Conservation (phyloP, 2,329 filamentous ascomycete species). For the Colletotrichum spaethianum region DNA sequence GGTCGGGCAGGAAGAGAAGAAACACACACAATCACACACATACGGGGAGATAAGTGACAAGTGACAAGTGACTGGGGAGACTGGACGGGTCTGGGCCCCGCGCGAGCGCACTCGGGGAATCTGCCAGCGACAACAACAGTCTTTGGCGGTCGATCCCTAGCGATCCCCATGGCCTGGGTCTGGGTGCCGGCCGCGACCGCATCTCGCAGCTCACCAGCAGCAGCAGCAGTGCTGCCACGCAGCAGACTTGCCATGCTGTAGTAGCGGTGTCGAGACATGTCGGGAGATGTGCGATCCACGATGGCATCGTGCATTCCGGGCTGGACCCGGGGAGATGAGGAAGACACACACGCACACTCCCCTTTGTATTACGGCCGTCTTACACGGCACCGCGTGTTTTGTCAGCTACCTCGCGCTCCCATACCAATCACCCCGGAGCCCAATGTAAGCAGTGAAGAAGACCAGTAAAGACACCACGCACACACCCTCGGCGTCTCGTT, state of each 20-base stretch:
- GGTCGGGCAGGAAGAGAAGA: slow-evolving; percentile 11
- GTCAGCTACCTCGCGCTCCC: not conserved
- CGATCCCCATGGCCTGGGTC: slow-evolving; percentile 13
- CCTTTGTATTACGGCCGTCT: not conserved
- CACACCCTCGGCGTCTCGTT: slow-evolving; percentile 22
- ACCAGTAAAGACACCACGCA: slow-evolving; percentile 5
- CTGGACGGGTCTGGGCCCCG: slow-evolving; percentile 7
- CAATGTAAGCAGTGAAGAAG: slow-evolving; percentile 12
- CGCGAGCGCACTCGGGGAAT: slow-evolving; percentile 11
- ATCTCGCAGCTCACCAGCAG: slow-evolving; percentile 12
- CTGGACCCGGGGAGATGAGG: not conserved
- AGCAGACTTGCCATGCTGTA: not conserved
- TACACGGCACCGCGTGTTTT: not conserved
- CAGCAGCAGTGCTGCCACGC: not conserved
- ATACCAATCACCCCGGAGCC: slow-evolving; percentile 19
- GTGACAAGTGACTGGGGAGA: not conserved
- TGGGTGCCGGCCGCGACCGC: slow-evolving; percentile 18
- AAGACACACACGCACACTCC: not conserved
- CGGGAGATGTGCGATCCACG: slow-evolving; percentile 12
- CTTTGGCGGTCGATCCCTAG: slow-evolving; percentile 8
- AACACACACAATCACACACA: not conserved
- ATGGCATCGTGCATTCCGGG: slow-evolving; percentile 12
- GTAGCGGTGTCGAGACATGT: slow-evolving; percentile 14
- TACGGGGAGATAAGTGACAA: not conserved
- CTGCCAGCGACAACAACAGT: slow-evolving; percentile 3